Conservation (phyloP, 192 early-diverging fungal genomes). For the Coemansia sp. region DNA sequence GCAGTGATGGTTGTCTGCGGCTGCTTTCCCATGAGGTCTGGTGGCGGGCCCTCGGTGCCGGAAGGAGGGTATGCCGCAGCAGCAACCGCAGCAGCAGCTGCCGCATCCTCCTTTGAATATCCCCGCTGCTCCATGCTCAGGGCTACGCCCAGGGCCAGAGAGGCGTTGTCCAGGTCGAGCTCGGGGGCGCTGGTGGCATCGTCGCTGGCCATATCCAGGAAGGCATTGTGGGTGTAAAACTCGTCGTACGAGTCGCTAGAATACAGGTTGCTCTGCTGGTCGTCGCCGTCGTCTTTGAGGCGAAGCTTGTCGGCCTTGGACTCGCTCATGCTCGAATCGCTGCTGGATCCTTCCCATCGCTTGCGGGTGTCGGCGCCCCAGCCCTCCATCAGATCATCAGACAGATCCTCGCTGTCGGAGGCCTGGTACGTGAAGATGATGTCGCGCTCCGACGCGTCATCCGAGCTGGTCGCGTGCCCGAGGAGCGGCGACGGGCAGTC, state of each 20-base stretch:
- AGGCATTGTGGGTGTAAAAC: slow-evolving; percentile 36
- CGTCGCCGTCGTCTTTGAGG: slow-evolving; percentile 27
- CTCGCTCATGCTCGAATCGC: slow-evolving; percentile 29
- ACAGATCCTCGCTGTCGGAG: slow-evolving; percentile 19
- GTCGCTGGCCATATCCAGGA: slow-evolving; percentile 23
- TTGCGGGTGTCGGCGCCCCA: slow-evolving; percentile 29
- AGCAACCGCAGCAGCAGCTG: slow-evolving; percentile 24
- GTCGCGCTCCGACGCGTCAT: slow-evolving; percentile 9
- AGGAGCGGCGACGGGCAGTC: slow-evolving; percentile 26
- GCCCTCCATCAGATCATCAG: slow-evolving; percentile 31
- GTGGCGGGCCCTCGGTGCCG: background rate
- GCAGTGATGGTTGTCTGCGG: slow-evolving; percentile 40
- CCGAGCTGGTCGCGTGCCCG: slow-evolving; percentile 6
- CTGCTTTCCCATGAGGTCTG: background rate
- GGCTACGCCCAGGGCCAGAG: slow-evolving; percentile 44
- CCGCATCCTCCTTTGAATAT: slow-evolving; percentile 45
- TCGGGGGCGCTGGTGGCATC: slow-evolving; percentile 9
- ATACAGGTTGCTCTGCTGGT: slow-evolving; percentile 23
- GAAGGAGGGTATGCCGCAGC: slow-evolving; percentile 27
- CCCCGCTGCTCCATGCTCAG: slow-evolving; percentile 51
- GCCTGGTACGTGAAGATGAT: slow-evolving; percentile 31
- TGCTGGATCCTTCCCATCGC: slow-evolving; percentile 17
- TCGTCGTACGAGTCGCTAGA: slow-evolving; percentile 45
- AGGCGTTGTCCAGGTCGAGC: slow-evolving; percentile 42
- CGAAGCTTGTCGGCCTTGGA: slow-evolving; percentile 25